Evolutionary conservation across 257 asterid species (phyloP), one percentile per base, ranked within the genome.

Genomic region (Henckelia pumila): DNA sequence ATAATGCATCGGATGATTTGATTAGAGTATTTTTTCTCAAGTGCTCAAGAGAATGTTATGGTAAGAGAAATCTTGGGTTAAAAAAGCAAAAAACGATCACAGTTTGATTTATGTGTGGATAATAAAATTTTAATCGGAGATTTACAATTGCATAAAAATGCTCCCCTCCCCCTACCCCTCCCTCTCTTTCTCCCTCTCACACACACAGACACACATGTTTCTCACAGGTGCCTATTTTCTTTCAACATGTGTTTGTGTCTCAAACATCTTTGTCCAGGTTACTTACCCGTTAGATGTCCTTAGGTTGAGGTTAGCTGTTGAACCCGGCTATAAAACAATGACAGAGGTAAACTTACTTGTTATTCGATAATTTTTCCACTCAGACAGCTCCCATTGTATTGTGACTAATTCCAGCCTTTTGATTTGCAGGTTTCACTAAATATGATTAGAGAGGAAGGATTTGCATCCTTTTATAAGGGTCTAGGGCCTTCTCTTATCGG

Each of bases 401-500:
- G 68, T 69, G 21, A 32, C 55, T 50, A 68, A 30, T 71, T 66
- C 28, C 59, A 64, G 65, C 57, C 37, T 30, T 70, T 58, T 57
- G 21, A 29, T 64, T 71, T 67, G 79, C 88, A 93, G 97, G 96
- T 90, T 76, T 97, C 92, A 71, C 67, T 84, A 59, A 88, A 63
- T 84, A 90, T 93, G 95, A 64, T 88, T 82, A 88, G 83, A 80
- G 97, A 90, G 80, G 99, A 93, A 85, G 97, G 97, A 68, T 59
- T 85, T 61, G 83, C 83, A 40, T 90, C 97, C 24, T 90, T 93
- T 64, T 90, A 88, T 78, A 86, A 79, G 61, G 99, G 99, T 75
- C 85, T 93, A 60, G 97, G 99, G 66, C 95, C 99, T 74, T 84
- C 97, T 61, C 95, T 93, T 73, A 88, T 93, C 72, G 96, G 97